Evolutionary conservation across 129 eudicot species (phyloP), one percentile per base, ranked within the genome.

Genomic region (Helianthus annuus): DNA sequence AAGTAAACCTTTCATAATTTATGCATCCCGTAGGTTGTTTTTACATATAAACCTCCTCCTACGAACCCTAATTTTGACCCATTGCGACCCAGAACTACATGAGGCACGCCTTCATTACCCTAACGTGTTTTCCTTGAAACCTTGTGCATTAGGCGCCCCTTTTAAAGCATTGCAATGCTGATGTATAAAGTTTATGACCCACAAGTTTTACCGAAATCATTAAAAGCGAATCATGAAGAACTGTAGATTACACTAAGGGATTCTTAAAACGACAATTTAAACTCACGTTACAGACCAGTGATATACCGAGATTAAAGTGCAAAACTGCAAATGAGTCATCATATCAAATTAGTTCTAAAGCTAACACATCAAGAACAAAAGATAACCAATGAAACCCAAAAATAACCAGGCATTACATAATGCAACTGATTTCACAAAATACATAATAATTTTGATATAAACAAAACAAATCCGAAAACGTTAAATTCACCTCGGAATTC

Each of bases 381-480:
- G 7, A 38, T 63, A 34, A 39, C 64, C 36, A 36, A 32, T n/a
- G 12, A 48, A 15, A 73, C 34, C 64, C 34, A 49, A 48, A 48
- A 0, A 19, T 19, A 13, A 64, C 4, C 44, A 46, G 46, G 22
- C 22, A 19, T 24, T 7, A 57, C 15, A 57, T n/a, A 57, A 60
- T 40, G 66, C 45, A 71, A 44, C 13, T 71, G 32, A 63, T 78
- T 64, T 78, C 53, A 45, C 54, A 71, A 71, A 48, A 62, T 71
- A 70, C 81, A 70, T 17, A 51, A 70, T 17, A 51, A 62, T 22
- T 60, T 42, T 15, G 22, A 56, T 39, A 40, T 11, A 16, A 42
- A 24, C 17, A 54, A 39, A 56, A 66, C 9, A 17, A 74, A 48
- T 63, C 58, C 10, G 44, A 64, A 57, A 48, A n/a, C 42, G 11